phyloP scores from a whole-genome alignment of 495 filamentous ascomycete genomes.

The Aspergillus bridgeri region DNA sequence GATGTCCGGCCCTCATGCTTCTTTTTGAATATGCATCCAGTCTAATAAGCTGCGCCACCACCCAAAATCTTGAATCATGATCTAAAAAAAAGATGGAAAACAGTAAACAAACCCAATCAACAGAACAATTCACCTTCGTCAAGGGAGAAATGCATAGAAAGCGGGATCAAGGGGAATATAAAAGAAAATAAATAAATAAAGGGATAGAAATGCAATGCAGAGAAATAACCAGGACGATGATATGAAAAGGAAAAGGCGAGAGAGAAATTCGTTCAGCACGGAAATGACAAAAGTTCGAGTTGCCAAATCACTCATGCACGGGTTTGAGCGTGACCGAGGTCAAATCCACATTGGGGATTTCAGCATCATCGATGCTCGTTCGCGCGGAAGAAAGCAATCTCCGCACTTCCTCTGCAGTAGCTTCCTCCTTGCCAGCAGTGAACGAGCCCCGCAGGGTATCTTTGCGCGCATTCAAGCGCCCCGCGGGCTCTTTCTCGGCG shows the following conservation, averaged over 20 bases:
- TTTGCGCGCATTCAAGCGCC: background rate
- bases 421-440: constrained; percentile 21
- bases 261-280: constrained; percentile 8
- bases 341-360: constrained; percentile 27
- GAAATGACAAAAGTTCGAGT: constrained; percentile 13
- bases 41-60: constrained; percentile 27
- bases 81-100: constrained; percentile 18
- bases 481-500: constrained; percentile 27
- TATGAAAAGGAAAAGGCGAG: constrained; percentile 16
- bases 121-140: constrained; percentile 6
- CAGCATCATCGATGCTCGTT: constrained; percentile 41
- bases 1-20: constrained; percentile 20
- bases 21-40: constrained; percentile 24
- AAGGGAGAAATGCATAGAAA: background rate
- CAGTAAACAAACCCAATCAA: constrained; percentile 10
- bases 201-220: constrained; percentile 15
- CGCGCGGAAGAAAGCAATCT: constrained; percentile 39
- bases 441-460: constrained; percentile 19
- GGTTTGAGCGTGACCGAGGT: constrained; percentile 13
- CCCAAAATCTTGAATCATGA: constrained; percentile 24
- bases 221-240: no score
- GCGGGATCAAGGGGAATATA: constrained; percentile 4
- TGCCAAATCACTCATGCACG: constrained; percentile 10
- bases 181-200: constrained; percentile 4
- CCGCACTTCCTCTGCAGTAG: constrained; percentile 35